phyloP scores from a whole-genome alignment of 768 basidiomycete species.

The Trametes elegans region DNA sequence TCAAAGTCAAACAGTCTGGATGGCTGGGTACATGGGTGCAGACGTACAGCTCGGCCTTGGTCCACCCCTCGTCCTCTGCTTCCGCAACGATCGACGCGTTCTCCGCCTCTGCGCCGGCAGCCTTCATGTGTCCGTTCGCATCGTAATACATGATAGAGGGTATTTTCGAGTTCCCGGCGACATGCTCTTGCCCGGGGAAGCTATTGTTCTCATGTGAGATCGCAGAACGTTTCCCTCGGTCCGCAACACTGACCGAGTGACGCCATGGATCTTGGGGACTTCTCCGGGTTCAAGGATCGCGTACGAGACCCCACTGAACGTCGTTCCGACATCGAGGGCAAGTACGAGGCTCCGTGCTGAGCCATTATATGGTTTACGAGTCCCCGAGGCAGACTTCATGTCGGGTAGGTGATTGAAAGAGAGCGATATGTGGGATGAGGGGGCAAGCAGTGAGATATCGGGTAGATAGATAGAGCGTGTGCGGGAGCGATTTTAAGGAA shows the following conservation, averaged over 20 bases:
- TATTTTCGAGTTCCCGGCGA: constrained; percentile 82
- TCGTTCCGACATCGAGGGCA: constrained; percentile 81
- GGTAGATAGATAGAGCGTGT: constrained; percentile 9
- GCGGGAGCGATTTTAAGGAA: constrained; percentile 12
- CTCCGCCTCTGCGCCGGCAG: constrained; percentile 78
- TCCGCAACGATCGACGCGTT: constrained; percentile 51
- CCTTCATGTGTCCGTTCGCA: constrained; percentile 58
- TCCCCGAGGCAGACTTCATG: constrained; percentile 58
- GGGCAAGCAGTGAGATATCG: constrained; percentile 12
- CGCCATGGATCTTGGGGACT: constrained; percentile 77
- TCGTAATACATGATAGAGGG: constrained; percentile 79
- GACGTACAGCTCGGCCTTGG: constrained; percentile 70
- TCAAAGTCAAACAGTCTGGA: neutral
- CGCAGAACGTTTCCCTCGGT: neutral
- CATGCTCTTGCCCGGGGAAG: constrained; percentile 84
- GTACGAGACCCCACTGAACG: constrained; percentile 82
- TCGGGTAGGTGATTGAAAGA: constrained; percentile 7
- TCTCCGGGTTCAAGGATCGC: constrained; percentile 80
- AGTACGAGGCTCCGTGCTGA: constrained; percentile 63
- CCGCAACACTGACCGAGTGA: constrained; percentile 56
- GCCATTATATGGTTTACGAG: constrained; percentile 73
- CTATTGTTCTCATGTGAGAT: constrained; percentile 34
- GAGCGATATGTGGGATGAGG: constrained; percentile 1
- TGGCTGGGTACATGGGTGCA: neutral
- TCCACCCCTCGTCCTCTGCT: constrained; percentile 79